Conservation (phyloP, 495 filamentous ascomycete genomes). For the Podospora conica region DNA sequence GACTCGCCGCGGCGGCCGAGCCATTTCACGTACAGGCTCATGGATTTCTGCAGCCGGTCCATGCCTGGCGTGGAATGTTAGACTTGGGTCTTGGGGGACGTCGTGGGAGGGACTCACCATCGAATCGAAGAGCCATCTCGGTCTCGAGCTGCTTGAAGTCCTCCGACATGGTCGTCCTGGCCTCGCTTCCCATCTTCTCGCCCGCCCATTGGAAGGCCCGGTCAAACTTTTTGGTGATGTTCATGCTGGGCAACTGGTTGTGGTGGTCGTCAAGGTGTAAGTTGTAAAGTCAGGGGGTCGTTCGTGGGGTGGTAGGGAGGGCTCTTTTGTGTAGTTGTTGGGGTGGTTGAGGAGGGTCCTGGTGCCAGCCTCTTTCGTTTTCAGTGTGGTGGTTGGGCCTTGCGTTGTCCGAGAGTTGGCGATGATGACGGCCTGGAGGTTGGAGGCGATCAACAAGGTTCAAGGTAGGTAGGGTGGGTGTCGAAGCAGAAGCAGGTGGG, state of each 20-base stretch:
- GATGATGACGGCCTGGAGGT: not conserved
- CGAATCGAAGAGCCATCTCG: slow-evolving; percentile 87
- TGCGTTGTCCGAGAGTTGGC: slow-evolving; percentile 6
- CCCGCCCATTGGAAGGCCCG: slow-evolving; percentile 98
- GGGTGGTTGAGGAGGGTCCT: not conserved
- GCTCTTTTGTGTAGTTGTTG: not conserved
- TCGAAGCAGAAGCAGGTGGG: not conserved
- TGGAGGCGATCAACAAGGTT: not conserved
- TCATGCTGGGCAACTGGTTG: slow-evolving; percentile 49
- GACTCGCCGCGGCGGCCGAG: slow-evolving; percentile 79
- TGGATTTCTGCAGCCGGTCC: slow-evolving; percentile 85
- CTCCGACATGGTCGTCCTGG: slow-evolving; percentile 80
- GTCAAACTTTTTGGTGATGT: slow-evolving; percentile 93
- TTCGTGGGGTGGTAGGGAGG: not conserved
- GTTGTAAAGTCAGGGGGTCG: not conserved
- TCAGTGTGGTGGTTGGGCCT: not conserved
- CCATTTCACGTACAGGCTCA: slow-evolving; percentile 84
- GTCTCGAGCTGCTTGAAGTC: slow-evolving; percentile 90
- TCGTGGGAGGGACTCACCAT: slow-evolving; percentile 53
- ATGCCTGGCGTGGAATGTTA: slow-evolving; percentile 53
- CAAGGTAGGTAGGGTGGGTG: not conserved
- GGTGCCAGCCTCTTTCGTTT: not conserved
- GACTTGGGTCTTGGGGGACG: not conserved
- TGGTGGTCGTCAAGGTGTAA: not conserved
- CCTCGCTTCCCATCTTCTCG: slow-evolving; percentile 92